A percentile compares a stretch with the other conserved stretches of the same genome.
Conservation (phyloP, 768 basidiomycete genomes). For the Termitomyces heimii region DNA sequence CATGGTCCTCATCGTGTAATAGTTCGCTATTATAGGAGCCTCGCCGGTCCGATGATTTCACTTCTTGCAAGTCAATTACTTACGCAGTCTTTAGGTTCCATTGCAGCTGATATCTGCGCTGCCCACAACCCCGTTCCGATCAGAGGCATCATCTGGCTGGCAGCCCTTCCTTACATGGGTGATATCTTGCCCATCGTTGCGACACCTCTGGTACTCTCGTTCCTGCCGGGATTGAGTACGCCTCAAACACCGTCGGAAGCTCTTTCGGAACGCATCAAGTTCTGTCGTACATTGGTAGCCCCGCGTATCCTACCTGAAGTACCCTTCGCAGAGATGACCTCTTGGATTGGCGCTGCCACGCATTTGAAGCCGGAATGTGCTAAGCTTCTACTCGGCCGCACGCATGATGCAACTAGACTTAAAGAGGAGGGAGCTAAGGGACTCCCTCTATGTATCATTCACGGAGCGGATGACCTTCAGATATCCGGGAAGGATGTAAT, state of each 20-base stretch:
- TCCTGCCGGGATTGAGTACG: conserved; percentile 5
- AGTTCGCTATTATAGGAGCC: background rate
- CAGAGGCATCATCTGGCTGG: conserved; percentile 10
- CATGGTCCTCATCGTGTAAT: background rate
- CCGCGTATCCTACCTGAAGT: background rate
- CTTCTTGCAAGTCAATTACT: background rate
- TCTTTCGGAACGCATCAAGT: background rate
- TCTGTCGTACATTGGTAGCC: background rate
- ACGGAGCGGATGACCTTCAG: background rate
- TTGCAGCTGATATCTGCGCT: conserved; percentile 13
- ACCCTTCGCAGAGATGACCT: background rate
- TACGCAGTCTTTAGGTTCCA: background rate
- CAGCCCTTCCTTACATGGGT: conserved; percentile 10
- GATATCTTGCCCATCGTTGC: conserved; percentile 9
- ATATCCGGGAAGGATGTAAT: background rate
- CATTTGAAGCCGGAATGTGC: background rate
- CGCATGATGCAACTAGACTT: background rate
- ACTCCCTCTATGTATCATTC: background rate
- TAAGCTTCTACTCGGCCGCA: background rate
- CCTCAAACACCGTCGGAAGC: background rate
- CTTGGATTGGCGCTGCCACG: background rate
- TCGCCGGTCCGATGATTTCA: background rate
- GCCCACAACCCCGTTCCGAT: conserved; percentile 6
- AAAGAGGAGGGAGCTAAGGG: background rate
- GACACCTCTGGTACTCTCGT: conserved; percentile 7